phyloP scores from a whole-genome alignment of 805 yeast genomes.

The Metschnikowia noctiluminum region DNA sequence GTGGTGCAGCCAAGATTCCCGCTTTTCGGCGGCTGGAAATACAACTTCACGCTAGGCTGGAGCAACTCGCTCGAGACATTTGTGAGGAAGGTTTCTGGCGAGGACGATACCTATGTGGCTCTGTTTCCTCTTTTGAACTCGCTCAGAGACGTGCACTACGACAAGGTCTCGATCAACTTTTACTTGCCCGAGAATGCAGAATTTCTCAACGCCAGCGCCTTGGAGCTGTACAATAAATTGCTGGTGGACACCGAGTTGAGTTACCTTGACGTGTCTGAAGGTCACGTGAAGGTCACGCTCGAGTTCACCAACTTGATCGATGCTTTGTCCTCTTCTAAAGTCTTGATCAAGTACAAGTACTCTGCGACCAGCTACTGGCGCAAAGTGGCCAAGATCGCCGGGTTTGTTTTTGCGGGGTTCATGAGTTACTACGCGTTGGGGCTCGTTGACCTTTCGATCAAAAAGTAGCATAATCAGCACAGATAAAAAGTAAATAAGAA shows the following conservation, averaged over 20 bases:
- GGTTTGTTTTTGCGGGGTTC: slow-evolving; percentile 58
- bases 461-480: slow-evolving; percentile 3
- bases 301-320: slow-evolving; percentile 62
- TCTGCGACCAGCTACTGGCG: slow-evolving; percentile 48
- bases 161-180: slow-evolving; percentile 53
- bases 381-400: slow-evolving; percentile 67
- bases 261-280: slow-evolving; percentile 69
- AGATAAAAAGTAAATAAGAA: too few relatives aligned
- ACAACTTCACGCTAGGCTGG: slow-evolving; percentile 97
- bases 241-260: slow-evolving; percentile 43
- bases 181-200: slow-evolving; percentile 87
- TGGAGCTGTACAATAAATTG: slow-evolving; percentile 41
- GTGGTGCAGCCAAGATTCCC: slow-evolving; percentile 86
- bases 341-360: slow-evolving; percentile 63
- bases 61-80: slow-evolving; percentile 54
- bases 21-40: slow-evolving; percentile 94
- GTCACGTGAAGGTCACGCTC: slow-evolving; percentile 73
- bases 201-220: slow-evolving; percentile 52
- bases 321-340: slow-evolving; percentile 54
- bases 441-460: slow-evolving; percentile 32
- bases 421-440: slow-evolving; percentile 47
- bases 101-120: slow-evolving; percentile 51
- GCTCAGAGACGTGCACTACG: slow-evolving; percentile 67
- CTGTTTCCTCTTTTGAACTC: slow-evolving; percentile 73
- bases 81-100: slow-evolving; percentile 39